phyloP scores from a whole-genome alignment of 495 filamentous ascomycete species.

The Aspergillus steynii region DNA sequence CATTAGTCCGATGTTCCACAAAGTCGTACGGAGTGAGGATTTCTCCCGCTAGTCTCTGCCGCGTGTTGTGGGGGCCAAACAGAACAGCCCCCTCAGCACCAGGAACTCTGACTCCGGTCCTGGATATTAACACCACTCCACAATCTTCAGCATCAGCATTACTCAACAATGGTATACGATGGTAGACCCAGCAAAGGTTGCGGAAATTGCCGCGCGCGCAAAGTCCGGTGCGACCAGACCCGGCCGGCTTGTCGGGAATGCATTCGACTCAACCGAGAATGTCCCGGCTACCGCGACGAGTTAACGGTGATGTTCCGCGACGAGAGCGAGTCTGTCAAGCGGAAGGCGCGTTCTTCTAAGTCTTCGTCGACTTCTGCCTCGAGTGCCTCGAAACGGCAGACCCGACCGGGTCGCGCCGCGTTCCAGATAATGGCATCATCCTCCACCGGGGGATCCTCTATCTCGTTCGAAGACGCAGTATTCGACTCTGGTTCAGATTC shows the following conservation, averaged over 20 bases:
- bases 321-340: background rate
- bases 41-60: too few relatives aligned
- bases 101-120: too few relatives aligned
- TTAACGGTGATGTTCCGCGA: background rate
- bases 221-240: background rate
- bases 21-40: too few relatives aligned
- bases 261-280: background rate
- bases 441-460: background rate
- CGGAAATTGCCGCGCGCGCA: background rate
- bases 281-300: background rate
- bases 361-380: too few relatives aligned
- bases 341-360: background rate
- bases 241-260: background rate
- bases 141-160: background rate
- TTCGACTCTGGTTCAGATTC: background rate
- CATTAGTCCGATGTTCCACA: too few relatives aligned
- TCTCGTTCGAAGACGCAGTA: background rate
- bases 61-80: too few relatives aligned
- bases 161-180: background rate
- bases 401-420: background rate
- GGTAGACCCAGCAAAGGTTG: background rate
- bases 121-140: background rate
- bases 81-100: too few relatives aligned
- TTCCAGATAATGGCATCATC: background rate
- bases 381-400: background rate